Evolutionary conservation across 2,329 filamentous ascomycete species (phyloP).

Genomic region (Diaporthe destruens): DNA sequence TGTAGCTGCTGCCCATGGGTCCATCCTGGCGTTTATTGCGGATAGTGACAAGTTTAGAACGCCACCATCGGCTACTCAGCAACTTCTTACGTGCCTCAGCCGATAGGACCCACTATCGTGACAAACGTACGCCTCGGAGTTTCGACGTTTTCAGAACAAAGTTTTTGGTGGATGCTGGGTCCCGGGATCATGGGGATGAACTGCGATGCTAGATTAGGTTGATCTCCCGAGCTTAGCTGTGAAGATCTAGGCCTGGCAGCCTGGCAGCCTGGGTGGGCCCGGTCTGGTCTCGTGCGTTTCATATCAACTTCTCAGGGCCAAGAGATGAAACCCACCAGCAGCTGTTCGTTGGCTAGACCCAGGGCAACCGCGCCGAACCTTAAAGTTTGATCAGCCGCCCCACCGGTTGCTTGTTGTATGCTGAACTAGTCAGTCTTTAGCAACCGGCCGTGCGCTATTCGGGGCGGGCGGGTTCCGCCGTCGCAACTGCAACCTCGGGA

Average conservation of each 20-base stretch:
- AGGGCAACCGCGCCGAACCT: conserved; percentile 12
- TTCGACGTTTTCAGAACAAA: background rate
- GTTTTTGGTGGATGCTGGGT: background rate
- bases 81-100: too few relatives aligned
- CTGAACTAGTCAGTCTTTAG: background rate
- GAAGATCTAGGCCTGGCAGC: background rate
- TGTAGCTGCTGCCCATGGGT: too few relatives aligned
- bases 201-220: conserved; percentile 26
- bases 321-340: conserved; percentile 19
- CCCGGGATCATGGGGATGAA: conserved; percentile 7
- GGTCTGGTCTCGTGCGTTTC: background rate
- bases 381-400: too few relatives aligned
- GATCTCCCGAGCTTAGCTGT: conserved; percentile 6
- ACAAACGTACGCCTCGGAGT: background rate
- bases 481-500: background rate
- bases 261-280: background rate
- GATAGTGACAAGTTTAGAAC: too few relatives aligned
- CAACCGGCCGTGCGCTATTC: background rate
- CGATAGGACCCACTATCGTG: background rate
- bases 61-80: background rate
- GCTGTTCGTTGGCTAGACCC: background rate
- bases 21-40: background rate
- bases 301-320: background rate
- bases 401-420: background rate
- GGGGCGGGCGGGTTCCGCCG: too few relatives aligned